Evolutionary conservation across 352 stramenopile species (phyloP).

Genomic region (Phytopythium oedochilum): DNA sequence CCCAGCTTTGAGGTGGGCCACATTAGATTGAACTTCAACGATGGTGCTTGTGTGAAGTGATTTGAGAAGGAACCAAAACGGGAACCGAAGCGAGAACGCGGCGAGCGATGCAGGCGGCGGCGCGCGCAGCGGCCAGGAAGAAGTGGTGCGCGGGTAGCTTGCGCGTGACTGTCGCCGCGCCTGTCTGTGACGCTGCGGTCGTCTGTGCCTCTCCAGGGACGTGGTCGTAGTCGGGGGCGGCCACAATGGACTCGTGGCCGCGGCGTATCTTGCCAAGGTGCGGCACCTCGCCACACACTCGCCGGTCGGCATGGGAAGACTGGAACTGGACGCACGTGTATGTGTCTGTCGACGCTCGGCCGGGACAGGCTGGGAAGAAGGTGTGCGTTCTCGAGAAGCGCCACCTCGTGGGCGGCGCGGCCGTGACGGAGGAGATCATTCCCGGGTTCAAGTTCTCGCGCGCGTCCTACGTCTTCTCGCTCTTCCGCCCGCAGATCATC

Average conservation of each 20-base stretch:
- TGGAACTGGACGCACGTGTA: not conserved
- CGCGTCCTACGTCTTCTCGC: slow-evolving; percentile 88
- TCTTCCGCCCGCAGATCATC: slow-evolving; percentile 89
- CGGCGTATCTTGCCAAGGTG: slow-evolving; percentile 87
- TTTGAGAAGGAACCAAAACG: slow-evolving; percentile 5
- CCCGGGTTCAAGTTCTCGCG: slow-evolving; percentile 89
- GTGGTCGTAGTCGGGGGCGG: slow-evolving; percentile 87
- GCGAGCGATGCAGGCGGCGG: slow-evolving; percentile 11
- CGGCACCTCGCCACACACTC: not conserved
- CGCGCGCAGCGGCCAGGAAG: slow-evolving; percentile 19
- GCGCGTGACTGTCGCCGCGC: too few species aligned
- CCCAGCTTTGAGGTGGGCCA: too few species aligned
- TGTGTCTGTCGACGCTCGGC: not conserved
- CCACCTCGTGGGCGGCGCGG: slow-evolving; percentile 82
- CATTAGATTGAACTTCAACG: too few species aligned
- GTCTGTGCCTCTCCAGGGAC: slow-evolving; percentile 36
- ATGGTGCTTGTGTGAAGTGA: too few species aligned
- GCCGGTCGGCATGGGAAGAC: not conserved
- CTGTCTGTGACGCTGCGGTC: too few species aligned
- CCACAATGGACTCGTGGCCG: slow-evolving; percentile 88
- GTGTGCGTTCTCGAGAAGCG: slow-evolving; percentile 88
- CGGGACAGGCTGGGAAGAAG: slow-evolving; percentile 72
- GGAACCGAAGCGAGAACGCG: slow-evolving; percentile 7
- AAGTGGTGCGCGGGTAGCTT: slow-evolving; percentile 42
- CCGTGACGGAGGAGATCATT: slow-evolving; percentile 90